These are phyloP conservation scores for Croton laevigatus DNA, from an alignment of 441 rosid species.

Conservation along the genomic window DNA sequence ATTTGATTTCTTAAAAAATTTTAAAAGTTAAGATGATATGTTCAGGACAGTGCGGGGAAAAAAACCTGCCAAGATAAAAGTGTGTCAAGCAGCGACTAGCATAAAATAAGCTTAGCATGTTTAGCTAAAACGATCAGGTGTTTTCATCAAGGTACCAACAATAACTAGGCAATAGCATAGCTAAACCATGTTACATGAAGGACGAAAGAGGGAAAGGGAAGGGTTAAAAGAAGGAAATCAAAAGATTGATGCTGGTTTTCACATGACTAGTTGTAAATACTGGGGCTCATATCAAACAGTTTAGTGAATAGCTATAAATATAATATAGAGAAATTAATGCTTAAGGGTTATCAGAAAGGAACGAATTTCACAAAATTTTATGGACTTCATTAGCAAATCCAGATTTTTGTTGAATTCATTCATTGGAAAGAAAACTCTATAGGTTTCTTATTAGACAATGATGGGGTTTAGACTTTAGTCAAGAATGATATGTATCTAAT, in stretches of 20 bases:
- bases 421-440: no score
- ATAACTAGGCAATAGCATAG: no score
- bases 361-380: no score
- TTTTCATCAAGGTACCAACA: not conserved
- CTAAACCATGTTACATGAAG: not conserved
- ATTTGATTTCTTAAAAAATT: not conserved
- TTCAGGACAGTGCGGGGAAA: not conserved
- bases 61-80: not conserved
- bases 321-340: conserved; percentile 2
- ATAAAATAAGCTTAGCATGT: not conserved
- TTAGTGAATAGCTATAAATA: not conserved
- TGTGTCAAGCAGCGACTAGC: no score
- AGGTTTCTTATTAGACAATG: conserved; percentile 19
- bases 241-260: no score
- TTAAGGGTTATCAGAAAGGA: not conserved
- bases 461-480: conserved; percentile 32
- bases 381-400: no score
- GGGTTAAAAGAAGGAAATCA: no score
- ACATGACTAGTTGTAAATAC: not conserved
- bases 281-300: not conserved
- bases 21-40: not conserved
- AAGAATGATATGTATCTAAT: conserved; percentile 3
- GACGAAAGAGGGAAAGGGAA: no score
- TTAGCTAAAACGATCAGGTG: not conserved
- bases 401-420: no score